Evolutionary conservation across 768 basidiomycete genomes (phyloP).

Genomic region (Daedaleopsis nitida): DNA sequence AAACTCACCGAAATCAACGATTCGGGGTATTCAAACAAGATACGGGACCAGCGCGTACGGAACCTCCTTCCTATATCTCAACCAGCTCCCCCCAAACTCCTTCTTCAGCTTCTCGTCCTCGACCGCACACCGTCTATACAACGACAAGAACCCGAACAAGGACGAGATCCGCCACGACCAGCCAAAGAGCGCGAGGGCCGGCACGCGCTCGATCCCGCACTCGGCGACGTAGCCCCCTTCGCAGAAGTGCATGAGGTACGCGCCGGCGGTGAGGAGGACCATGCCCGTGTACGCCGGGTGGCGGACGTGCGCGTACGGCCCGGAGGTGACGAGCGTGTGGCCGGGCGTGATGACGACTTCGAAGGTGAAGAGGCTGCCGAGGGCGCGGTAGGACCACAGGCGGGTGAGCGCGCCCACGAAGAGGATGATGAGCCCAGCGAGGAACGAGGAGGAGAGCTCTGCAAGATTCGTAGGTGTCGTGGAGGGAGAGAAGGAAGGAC

Average conservation of each 20-base stretch:
- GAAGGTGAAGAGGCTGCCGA: slow-evolving; percentile 41
- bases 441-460: slow-evolving; percentile 4
- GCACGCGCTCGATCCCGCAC: slow-evolving; percentile 4
- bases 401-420: slow-evolving; percentile 36
- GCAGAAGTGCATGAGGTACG: slow-evolving; percentile 9
- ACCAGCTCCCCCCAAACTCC: slow-evolving; percentile 25
- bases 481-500: background rate
- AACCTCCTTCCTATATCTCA: slow-evolving; percentile 24
- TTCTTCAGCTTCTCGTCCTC: slow-evolving; percentile 24
- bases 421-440: slow-evolving; percentile 11
- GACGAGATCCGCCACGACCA: background rate
- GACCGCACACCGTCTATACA: slow-evolving; percentile 24
- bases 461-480: too few relatives aligned
- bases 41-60: slow-evolving; percentile 26
- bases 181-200: background rate
- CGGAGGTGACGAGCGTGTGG: slow-evolving; percentile 39
- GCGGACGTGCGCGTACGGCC: slow-evolving; percentile 41
- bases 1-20: too few relatives aligned
- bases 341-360: slow-evolving; percentile 34
- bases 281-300: slow-evolving; percentile 40
- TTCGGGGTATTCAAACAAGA: too few relatives aligned
- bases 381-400: slow-evolving; percentile 34
- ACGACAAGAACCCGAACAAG: background rate
- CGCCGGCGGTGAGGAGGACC: slow-evolving; percentile 10
- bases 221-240: slow-evolving; percentile 2